Conservation (phyloP, 2,329 filamentous ascomycete species). For the Exophiala sp. region DNA sequence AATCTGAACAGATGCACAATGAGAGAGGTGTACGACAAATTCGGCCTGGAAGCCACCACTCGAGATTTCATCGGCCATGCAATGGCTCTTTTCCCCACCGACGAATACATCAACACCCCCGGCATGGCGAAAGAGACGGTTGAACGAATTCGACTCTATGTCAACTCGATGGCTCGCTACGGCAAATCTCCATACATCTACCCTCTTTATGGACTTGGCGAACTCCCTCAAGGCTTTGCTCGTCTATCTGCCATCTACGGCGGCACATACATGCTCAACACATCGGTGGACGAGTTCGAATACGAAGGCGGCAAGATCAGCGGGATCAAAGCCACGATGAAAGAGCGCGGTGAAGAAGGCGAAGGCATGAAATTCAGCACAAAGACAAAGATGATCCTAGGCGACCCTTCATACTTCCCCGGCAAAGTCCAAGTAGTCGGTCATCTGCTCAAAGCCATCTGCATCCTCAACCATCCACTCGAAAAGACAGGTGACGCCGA, state of each 20-base stretch:
- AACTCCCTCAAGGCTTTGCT: conserved; percentile 95
- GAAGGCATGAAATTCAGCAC: conserved; percentile 87
- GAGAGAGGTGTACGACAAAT: conserved; percentile 99
- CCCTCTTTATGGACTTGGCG: conserved; percentile 91
- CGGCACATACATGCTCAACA: conserved; percentile 99
- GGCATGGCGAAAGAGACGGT: conserved; percentile 79
- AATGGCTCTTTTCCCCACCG: conserved; percentile 91
- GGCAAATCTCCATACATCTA: conserved; percentile 99
- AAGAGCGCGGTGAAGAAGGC: conserved; percentile 67
- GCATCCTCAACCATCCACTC: conserved; percentile 91
- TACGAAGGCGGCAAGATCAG: conserved; percentile 81
- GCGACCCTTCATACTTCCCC: conserved; percentile 94
- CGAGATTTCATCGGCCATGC: conserved; percentile 96
- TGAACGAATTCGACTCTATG: conserved; percentile 89
- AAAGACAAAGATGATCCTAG: conserved; percentile 91
- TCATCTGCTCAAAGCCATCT: conserved; percentile 92
- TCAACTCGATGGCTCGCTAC: conserved; percentile 94
- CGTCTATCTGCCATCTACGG: conserved; percentile 97
- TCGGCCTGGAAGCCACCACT: conserved; percentile 80
- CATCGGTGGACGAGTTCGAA: conserved; percentile 79
- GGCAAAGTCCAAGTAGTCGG: conserved; percentile 80
- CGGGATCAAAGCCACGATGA: conserved; percentile 97
- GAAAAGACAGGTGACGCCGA: conserved; percentile 83
- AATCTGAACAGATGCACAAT: conserved; percentile 74
- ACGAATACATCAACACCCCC: conserved; percentile 70